Evolutionary conservation across 2,329 filamentous ascomycete genomes (phyloP), one percentile per base, ranked within the genome.

Genomic region (Paraphoma chrysanthemicola): DNA sequence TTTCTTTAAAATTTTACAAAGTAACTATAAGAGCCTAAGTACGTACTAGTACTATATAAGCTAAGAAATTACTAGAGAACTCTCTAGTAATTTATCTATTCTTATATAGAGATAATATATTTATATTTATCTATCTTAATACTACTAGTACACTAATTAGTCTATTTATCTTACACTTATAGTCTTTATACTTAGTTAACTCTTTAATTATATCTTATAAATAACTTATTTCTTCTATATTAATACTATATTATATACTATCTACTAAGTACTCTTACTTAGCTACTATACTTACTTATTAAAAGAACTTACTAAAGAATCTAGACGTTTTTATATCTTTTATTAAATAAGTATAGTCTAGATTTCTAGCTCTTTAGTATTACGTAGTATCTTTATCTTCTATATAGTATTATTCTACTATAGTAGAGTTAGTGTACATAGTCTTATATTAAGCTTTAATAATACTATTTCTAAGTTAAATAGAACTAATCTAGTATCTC

Each of bases 401-500:
- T 38, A 59, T 10, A 38, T 44, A 28, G 30, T 23, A 33, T 46
- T 33, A 17, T 46, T 43, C 23, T 31, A 23, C 17, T 28, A 42
- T 51, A 33, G 47, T 49, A 44, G 44, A 47, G 44, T 49, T 33
- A 23, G 39, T 4, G 47, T 49, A 28, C 47, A 18, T 14, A 49
- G 23, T 17, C 33, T 31, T 17, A 60, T 49, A 57, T 67, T 60
- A 58, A 76, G 67, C 63, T 69, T 72, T 47, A 56, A 72, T 57
- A 76, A 45, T 18, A 74, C 68, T 44, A 42, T 56, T 46, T 72
- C 47, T 55, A 67, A 66, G 58, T 75, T 50, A 44, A 69, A 67
- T 56, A 67, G 71, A 48, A 73, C 54, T 60, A 77, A 59, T 17
- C 74, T 57, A 66, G 70, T 60, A 50, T 61, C 66, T 59, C 53